Evolutionary conservation across 768 basidiomycete species (phyloP), one percentile per base, ranked within the genome.

Genomic region (Boletus tomentosulus): DNA sequence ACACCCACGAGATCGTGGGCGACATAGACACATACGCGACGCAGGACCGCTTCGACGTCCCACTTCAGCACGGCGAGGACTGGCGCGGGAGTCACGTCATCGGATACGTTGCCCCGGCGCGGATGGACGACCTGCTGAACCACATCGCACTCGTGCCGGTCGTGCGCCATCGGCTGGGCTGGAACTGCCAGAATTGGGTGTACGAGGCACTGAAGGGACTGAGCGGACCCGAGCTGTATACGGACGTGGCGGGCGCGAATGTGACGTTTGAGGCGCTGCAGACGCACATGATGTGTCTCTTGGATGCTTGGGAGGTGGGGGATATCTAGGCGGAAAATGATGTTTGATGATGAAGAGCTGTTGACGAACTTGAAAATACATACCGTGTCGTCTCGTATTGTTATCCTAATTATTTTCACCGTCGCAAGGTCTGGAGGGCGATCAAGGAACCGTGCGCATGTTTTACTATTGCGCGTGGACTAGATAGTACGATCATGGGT

Each of bases 181-280:
- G 67, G 69, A 62, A 68, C 48, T 61, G 57, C 44, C 68, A 69
- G 45, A 63, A 58, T 11, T 68, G 66, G 68, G 68, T 68, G 28
- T 58, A 57, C n/a, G 67, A 69, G 0, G 55, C 41, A 42, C 42
- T 69, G 38, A 42, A 25, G 28, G 49, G 48, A 27, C 38, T 66
- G 16, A 48, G 57, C 0, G 24, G 39, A 3, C 22, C 41, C 0
- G 48, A 44, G n/a, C n/a, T 70, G 16, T 58, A 61, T 10, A 59
- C 66, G 35, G 62, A 62, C 38, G 53, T 35, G 43, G 41, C 59
- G 59, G 50, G 57, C 51, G 13, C 56, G 62, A 22, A 66, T 61
- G 64, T 51, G 22, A 28, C 57, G 50, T 48, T 55, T 62, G 13
- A 44, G 50, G 19, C 16, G 42, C 9, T 51, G 42, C 50, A 37